These are phyloP conservation scores for Rhazya stricta DNA, from an alignment of 257 asterid species.

Conservation along the genomic window DNA sequence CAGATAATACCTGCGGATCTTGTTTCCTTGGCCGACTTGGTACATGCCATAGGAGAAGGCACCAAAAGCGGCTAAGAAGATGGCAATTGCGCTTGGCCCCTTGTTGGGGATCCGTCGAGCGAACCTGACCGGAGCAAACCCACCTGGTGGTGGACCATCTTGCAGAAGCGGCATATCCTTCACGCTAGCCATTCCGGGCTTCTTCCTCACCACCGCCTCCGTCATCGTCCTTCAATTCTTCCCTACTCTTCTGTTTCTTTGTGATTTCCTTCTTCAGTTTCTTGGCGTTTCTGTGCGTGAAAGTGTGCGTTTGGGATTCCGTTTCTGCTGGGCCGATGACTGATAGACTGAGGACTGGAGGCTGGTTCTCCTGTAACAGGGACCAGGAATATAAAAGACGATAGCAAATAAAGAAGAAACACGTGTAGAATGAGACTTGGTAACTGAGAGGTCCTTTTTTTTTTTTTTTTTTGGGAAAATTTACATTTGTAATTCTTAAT, in stretches of 20 bases:
- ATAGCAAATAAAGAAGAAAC: too few species aligned
- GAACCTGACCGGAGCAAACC: slow-evolving; percentile 85
- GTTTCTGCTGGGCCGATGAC: not conserved
- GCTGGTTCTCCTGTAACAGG: not conserved
- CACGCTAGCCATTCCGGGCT: slow-evolving; percentile 85
- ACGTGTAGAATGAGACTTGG: not conserved
- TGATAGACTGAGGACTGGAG: not conserved
- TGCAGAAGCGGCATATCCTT: slow-evolving; percentile 93
- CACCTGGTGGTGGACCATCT: slow-evolving; percentile 98
- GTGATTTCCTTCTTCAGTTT: slow-evolving; percentile 4
- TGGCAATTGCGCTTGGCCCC: slow-evolving; percentile 85
- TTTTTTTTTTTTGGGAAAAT: too few species aligned
- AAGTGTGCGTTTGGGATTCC: not conserved
- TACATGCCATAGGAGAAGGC: slow-evolving; percentile 91
- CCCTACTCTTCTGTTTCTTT: not conserved
- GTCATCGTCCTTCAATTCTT: slow-evolving; percentile 47
- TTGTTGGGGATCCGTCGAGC: slow-evolving; percentile 77
- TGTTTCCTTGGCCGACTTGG: slow-evolving; percentile 91
- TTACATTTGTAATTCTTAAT: too few species aligned
- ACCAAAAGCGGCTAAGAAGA: slow-evolving; percentile 71
- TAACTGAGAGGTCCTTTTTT: not conserved
- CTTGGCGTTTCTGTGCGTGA: not conserved
- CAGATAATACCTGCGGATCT: slow-evolving; percentile 74
- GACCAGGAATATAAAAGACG: not conserved
- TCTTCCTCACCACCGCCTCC: slow-evolving; percentile 77